Percentiles rank a stretch among this genome's conserved stretches.
Evolutionary conservation across 352 stramenopile genomes (phyloP).

Genomic region (Phytophthora quininea): DNA sequence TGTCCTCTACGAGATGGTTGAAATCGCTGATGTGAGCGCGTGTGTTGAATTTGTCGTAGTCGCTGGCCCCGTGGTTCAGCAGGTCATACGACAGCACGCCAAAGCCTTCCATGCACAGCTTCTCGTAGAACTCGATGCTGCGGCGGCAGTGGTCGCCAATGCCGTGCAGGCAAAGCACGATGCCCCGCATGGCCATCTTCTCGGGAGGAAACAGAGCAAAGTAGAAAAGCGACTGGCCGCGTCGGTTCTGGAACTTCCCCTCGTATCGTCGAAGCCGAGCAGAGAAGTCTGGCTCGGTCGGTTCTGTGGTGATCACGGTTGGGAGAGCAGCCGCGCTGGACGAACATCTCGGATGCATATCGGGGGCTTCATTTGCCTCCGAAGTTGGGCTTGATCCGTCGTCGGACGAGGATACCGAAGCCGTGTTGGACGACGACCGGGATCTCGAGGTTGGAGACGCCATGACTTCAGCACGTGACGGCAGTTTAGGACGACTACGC

Average conservation of each 20-base stretch:
- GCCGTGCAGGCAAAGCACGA: conserved; percentile 65
- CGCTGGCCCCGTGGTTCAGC: conserved; percentile 49
- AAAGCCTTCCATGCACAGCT: conserved; percentile 50
- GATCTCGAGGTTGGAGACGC: neutral
- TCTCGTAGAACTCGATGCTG: conserved; percentile 56
- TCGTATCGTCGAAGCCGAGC: conserved; percentile 34
- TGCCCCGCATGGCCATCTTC: conserved; percentile 41
- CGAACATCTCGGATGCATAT: conserved; percentile 18
- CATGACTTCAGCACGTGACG: neutral
- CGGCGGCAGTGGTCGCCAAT: conserved; percentile 66
- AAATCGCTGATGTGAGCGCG: conserved; percentile 47
- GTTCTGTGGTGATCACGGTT: neutral
- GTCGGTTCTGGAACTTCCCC: conserved; percentile 56
- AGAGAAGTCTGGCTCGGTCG: conserved; percentile 12
- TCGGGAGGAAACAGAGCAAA: conserved; percentile 56
- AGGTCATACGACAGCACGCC: conserved; percentile 67
- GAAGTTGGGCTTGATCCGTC: conserved; percentile 1
- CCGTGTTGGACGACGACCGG: neutral
- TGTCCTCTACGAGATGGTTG: conserved; percentile 50
- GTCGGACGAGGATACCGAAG: conserved; percentile 19
- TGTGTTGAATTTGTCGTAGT: conserved; percentile 40
- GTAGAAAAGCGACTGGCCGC: conserved; percentile 59
- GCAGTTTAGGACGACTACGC: neutral
- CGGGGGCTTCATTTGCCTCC: neutral
- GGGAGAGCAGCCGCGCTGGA: conserved; percentile 21